Base-by-base conservation (phyloP, 1,284 basidiomycete genomes). In the Paramarasmius palmivorus region DNA sequence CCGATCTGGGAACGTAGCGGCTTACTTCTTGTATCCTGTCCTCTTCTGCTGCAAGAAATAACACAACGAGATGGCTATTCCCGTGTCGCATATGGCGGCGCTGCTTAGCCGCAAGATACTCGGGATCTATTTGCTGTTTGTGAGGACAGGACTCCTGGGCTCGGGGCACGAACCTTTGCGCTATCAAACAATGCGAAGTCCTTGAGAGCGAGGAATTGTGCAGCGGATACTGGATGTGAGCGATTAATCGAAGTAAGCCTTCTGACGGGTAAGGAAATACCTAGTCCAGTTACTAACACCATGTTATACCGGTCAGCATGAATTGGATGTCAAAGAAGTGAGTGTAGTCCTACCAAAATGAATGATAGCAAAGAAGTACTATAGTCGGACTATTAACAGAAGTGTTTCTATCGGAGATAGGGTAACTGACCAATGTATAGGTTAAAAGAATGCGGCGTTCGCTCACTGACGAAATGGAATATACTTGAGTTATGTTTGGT, bases 21-120 rank as follows among this genome's bases (percentile, higher is more conserved):
- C 22, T 34, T 54, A 68, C 68, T 58, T 61, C 58, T 63, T 66
- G 53, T 65, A 68, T 1, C 68, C 68, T 15, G 67, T 68, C 15
- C 68, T 63, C 53, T 66, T 68, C 58, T 61, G 60, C 40, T 67
- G 63, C 22, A 70, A 57, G 49, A 64, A 68, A 46, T 66, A 68
- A 22, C 63, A 66, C 22, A 67, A 52, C 1, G 68, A 63, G 20
- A 64, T 51, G n/a, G 67, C 66, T 25, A 70, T 65, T 10, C 61
- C 58, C 4, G 68, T 70, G 46, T 70, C 68, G 52, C 67, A 68
- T 6, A 70, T 42, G 23, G 66, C 67, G 17, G 66, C 68, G 49
- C 65, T 67, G 19, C 57, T 53, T 4, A 70, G 56, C 14, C 67
- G 64, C 14, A 70, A 53, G 29, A 67, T 62, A 34, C 64, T 68